Conservation (phyloP, 345 rosid species). For the Limnanthes douglasii region DNA sequence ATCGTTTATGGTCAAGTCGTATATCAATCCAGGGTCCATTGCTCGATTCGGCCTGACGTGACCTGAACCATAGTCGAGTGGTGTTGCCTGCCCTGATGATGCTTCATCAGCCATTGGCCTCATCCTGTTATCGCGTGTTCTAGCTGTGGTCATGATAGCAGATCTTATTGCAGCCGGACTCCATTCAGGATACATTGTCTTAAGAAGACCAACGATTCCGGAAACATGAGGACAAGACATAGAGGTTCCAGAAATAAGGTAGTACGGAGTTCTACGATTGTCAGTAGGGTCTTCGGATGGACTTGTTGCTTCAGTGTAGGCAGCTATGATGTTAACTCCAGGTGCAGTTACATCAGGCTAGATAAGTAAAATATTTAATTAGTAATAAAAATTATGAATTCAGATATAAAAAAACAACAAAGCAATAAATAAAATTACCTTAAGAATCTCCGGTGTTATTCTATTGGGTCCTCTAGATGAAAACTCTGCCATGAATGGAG, state of each 20-base stretch:
- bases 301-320: slow-evolving; percentile 19
- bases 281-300: slow-evolving; percentile 23
- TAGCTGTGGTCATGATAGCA: slow-evolving; percentile 50
- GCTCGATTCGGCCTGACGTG: slow-evolving; percentile 73
- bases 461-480: slow-evolving; percentile 1
- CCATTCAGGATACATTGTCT: slow-evolving; percentile 28
- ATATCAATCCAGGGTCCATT: slow-evolving; percentile 53
- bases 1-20: slow-evolving; percentile 32
- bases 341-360: too few relatives aligned
- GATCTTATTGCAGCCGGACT: slow-evolving; percentile 43
- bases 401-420: too few relatives aligned
- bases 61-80: slow-evolving; percentile 53
- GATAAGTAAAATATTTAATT: too few relatives aligned
- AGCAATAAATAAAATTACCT: not conserved
- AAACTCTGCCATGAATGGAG: not conserved
- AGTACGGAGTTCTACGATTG: slow-evolving; percentile 23
- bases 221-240: slow-evolving; percentile 56
- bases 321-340: slow-evolving; percentile 53
- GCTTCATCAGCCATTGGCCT: slow-evolving; percentile 28
- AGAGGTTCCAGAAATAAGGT: slow-evolving; percentile 30
- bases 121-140: slow-evolving; percentile 36
- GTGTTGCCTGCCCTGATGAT: slow-evolving; percentile 22
- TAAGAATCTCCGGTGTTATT: not conserved
- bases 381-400: too few relatives aligned
- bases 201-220: slow-evolving; percentile 36